phyloP scores from a whole-genome alignment of 2,329 filamentous ascomycete species.

The Aspergillus calidoustus region DNA sequence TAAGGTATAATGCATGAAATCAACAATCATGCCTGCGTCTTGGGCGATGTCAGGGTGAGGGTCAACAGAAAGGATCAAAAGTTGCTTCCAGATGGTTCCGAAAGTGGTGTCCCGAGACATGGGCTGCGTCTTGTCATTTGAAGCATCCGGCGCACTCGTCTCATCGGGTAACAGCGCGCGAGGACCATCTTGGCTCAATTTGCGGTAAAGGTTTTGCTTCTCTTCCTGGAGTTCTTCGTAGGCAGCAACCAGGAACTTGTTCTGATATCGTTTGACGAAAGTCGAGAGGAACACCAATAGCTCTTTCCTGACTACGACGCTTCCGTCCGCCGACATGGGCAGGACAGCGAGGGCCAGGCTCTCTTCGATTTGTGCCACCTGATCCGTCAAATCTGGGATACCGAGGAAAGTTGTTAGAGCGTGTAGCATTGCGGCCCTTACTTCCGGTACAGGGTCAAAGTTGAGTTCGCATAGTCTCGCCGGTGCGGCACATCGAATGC shows the following conservation, averaged over 20 bases:
- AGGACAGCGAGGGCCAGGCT: constrained; percentile 86
- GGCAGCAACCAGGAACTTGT: constrained; percentile 87
- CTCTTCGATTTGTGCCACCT: constrained; percentile 89
- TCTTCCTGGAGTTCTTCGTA: constrained; percentile 91
- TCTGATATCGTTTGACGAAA: constrained; percentile 87
- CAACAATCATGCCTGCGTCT: constrained; percentile 82
- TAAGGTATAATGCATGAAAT: constrained; percentile 79
- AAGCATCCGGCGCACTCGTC: constrained; percentile 24
- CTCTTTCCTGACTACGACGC: constrained; percentile 91
- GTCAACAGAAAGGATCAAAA: constrained; percentile 87
- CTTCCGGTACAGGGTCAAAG: constrained; percentile 87
- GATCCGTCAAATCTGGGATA: constrained; percentile 88
- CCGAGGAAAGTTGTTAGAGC: constrained; percentile 93
- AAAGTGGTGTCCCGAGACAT: constrained; percentile 85
- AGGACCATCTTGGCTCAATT: constrained; percentile 46
- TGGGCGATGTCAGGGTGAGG: constrained; percentile 91
- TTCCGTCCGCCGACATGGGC: constrained; percentile 91
- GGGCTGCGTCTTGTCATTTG: constrained; percentile 35
- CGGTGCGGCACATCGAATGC: constrained; percentile 86
- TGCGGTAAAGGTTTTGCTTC: constrained; percentile 66
- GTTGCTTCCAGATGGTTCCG: constrained; percentile 90
- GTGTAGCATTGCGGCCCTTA: constrained; percentile 89
- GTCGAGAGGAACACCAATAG: constrained; percentile 91
- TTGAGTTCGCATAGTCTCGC: constrained; percentile 78
- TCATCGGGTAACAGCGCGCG: constrained; percentile 26